Percentiles rank a stretch among this genome's conserved stretches.
These are phyloP conservation scores for Diplogelasinospora grovesii DNA, from an alignment of 495 filamentous ascomycete genomes.

Conservation along the genomic window DNA sequence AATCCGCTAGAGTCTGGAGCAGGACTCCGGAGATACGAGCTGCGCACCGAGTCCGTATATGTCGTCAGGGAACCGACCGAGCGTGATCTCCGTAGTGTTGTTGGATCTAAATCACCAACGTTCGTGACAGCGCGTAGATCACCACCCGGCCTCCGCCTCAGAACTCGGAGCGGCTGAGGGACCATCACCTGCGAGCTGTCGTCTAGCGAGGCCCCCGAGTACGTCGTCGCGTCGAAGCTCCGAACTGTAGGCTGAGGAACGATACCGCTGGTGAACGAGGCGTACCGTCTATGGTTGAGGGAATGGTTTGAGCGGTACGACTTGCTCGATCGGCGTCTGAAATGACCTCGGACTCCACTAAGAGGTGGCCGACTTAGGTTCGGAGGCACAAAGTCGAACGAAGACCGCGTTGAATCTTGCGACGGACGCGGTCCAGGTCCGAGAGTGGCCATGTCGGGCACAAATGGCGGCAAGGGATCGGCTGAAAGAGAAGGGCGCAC, in stretches of 20 bases:
- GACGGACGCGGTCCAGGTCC: constrained; percentile 19
- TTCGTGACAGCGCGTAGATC: constrained; percentile 75
- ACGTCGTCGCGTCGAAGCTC: constrained; percentile 53
- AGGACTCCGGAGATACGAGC: constrained; percentile 47
- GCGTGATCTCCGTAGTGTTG: constrained; percentile 50
- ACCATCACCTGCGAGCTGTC: constrained; percentile 29
- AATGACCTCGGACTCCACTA: constrained; percentile 29
- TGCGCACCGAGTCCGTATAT: constrained; percentile 60
- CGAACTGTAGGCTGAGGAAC: constrained; percentile 50
- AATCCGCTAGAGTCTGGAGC: constrained; percentile 30
- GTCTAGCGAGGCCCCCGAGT: constrained; percentile 38
- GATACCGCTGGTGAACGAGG: constrained; percentile 68
- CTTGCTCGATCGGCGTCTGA: constrained; percentile 32
- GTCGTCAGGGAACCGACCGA: constrained; percentile 68
- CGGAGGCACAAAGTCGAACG: constrained; percentile 24
- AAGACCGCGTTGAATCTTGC: constrained; percentile 25
- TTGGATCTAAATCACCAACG: constrained; percentile 57
- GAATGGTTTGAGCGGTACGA: constrained; percentile 35
- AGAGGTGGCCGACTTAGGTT: constrained; percentile 23
- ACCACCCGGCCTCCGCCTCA: constrained; percentile 82
- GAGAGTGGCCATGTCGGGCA: constrained; percentile 32
- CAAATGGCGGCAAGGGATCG: constrained; percentile 32
- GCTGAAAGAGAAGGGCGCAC: constrained; percentile 22
- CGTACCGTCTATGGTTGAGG: constrained; percentile 36
- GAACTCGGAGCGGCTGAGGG: constrained; percentile 50